phyloP scores from a whole-genome alignment of 371 early-diverging fungal species.

The Nematocida sp. region DNA sequence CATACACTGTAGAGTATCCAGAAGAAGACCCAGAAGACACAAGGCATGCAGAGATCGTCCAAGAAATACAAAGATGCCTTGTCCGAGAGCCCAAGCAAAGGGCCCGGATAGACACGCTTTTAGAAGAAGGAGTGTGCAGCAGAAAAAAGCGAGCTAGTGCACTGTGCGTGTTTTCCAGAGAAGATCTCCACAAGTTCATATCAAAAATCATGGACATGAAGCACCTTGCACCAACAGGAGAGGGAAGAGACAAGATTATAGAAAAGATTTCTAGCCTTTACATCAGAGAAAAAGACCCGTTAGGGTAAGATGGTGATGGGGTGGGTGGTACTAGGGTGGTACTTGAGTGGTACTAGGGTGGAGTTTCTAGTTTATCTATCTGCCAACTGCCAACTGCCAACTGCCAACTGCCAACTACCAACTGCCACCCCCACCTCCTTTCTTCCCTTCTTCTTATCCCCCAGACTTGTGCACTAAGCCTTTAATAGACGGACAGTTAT shows the following conservation, averaged over 20 bases:
- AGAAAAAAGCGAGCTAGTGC: neutral
- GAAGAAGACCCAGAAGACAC: constrained; percentile 32
- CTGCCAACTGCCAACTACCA: no score
- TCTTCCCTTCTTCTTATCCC: no score
- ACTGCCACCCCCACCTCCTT: no score
- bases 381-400: no score
- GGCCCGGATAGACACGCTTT: constrained; percentile 34
- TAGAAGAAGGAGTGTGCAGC: constrained; percentile 21
- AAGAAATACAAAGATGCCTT: constrained; percentile 38
- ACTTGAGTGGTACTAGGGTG: no score
- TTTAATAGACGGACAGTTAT: no score
- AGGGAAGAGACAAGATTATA: constrained; percentile 25
- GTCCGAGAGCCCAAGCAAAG: constrained; percentile 30
- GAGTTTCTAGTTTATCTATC: no score
- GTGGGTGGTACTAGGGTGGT: neutral
- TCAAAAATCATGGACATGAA: constrained; percentile 52
- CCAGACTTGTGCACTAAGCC: no score
- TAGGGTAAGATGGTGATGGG: no score
- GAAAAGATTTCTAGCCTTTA: constrained; percentile 46
- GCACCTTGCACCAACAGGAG: constrained; percentile 35
- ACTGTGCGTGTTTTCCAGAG: constrained; percentile 2
- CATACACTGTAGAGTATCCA: constrained; percentile 13
- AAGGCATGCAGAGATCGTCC: neutral
- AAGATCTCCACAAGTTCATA: constrained; percentile 18
- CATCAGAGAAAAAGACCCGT: neutral